These are phyloP conservation scores for Scolecobasidium constrictum DNA, from an alignment of 2,329 filamentous ascomycete species.

Conservation along the genomic window DNA sequence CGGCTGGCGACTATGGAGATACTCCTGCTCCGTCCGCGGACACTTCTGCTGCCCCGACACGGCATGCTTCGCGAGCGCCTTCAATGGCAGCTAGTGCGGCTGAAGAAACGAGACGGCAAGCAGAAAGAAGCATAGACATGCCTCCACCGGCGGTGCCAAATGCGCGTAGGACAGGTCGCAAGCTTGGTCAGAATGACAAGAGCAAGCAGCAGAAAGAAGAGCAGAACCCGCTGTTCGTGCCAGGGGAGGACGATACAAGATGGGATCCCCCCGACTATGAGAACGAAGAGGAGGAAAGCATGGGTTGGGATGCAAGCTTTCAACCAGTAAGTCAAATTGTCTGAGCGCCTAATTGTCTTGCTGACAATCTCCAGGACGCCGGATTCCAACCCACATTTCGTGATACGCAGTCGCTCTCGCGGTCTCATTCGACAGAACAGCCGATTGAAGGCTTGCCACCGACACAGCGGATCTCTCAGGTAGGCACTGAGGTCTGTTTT, in stretches of 20 bases:
- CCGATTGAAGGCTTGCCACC: constrained; percentile 45
- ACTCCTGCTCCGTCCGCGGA: constrained; percentile 21
- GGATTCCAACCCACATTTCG: constrained; percentile 32
- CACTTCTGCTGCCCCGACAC: constrained; percentile 36
- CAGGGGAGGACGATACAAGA: constrained; percentile 49
- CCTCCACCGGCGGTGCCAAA: constrained; percentile 27
- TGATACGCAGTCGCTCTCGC: constrained; percentile 24
- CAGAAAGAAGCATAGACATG: constrained; percentile 23
- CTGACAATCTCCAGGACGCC: constrained; percentile 16
- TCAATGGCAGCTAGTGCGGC: constrained; percentile 13
- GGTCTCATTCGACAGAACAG: constrained; percentile 17
- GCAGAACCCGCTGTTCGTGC: constrained; percentile 61
- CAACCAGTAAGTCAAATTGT: constrained; percentile 41
- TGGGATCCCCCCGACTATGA: constrained; percentile 65
- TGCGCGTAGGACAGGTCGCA: constrained; percentile 20
- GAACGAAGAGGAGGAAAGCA: constrained; percentile 53
- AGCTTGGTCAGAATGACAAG: constrained; percentile 14
- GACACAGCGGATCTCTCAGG: constrained; percentile 64
- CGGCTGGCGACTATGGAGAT: constrained; percentile 52
- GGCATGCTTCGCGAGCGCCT: constrained; percentile 7
- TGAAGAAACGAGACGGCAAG: constrained; percentile 15
- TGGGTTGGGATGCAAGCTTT: constrained; percentile 65
- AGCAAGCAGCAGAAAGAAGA: constrained; percentile 30
- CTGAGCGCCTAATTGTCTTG: neutral
- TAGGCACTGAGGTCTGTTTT: too few species aligned